A percentile compares a stretch with the other conserved stretches of the same genome.
These are phyloP conservation scores for Chalciporus chontae DNA, from an alignment of 768 basidiomycete genomes.

Conservation along the genomic window DNA sequence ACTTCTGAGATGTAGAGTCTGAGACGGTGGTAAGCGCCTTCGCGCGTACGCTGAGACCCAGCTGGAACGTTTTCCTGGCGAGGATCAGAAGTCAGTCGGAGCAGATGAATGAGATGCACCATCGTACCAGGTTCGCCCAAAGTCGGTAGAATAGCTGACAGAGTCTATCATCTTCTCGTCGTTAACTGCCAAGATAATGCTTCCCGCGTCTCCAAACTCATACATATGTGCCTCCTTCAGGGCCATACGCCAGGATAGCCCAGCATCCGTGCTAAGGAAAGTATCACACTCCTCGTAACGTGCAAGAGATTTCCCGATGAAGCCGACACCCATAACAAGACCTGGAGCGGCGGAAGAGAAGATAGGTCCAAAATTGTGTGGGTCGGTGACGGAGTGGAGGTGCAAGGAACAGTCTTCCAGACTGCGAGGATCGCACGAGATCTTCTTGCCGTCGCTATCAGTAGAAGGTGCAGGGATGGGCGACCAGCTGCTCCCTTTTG, in stretches of 20 bases:
- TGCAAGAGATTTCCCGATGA: constrained; percentile 62
- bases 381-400: constrained; percentile 86
- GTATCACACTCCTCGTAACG: constrained; percentile 89
- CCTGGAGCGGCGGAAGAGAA: constrained; percentile 96
- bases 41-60: constrained; percentile 70
- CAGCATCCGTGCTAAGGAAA: constrained; percentile 88
- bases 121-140: constrained; percentile 74
- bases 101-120: neutral
- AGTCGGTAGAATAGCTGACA: constrained; percentile 76
- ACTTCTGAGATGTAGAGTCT: constrained; percentile 96
- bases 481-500: constrained; percentile 67
- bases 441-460: constrained; percentile 59
- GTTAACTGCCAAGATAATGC: constrained; percentile 75
- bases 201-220: constrained; percentile 90
- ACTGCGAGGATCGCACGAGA: constrained; percentile 59
- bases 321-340: constrained; percentile 95
- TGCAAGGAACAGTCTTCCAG: constrained; percentile 74
- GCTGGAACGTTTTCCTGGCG: constrained; percentile 62
- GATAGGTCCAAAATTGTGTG: constrained; percentile 91
- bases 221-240: constrained; percentile 81
- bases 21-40: constrained; percentile 83
- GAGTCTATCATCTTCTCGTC: constrained; percentile 75
- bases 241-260: constrained; percentile 81
- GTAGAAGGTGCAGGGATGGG: constrained; percentile 55
- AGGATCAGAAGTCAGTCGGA: neutral